phyloP scores from a whole-genome alignment of 768 basidiomycete species.

The Hericium coralloides region DNA sequence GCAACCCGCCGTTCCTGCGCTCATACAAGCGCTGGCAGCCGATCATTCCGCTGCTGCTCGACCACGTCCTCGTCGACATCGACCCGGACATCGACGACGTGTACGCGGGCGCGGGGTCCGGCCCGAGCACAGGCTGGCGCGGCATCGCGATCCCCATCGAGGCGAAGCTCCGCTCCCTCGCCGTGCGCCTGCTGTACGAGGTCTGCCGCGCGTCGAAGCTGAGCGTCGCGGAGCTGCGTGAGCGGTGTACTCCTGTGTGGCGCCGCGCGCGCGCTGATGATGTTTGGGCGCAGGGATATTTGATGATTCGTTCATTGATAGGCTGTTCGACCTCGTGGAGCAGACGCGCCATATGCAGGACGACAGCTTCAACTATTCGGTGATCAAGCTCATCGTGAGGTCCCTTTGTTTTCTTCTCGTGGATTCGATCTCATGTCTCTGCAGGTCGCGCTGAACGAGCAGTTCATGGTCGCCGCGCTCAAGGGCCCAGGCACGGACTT shows the following conservation, averaged over 20 bases:
- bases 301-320: slow-evolving; percentile 75
- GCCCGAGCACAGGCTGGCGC: slow-evolving; percentile 16
- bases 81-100: slow-evolving; percentile 60
- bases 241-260: slow-evolving; percentile 19
- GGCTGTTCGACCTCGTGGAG: slow-evolving; percentile 89
- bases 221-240: slow-evolving; percentile 69
- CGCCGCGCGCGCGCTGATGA: neutral
- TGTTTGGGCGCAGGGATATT: slow-evolving; percentile 51
- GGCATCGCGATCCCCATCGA: slow-evolving; percentile 62
- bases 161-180: slow-evolving; percentile 65
- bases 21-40: slow-evolving; percentile 79
- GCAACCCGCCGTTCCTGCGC: slow-evolving; percentile 60
- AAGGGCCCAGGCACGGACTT: slow-evolving; percentile 7
- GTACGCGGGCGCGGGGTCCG: slow-evolving; percentile 28
- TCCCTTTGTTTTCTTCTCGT: neutral
- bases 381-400: slow-evolving; percentile 88
- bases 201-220: slow-evolving; percentile 88
- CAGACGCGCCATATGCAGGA: slow-evolving; percentile 82
- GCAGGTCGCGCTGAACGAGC: slow-evolving; percentile 90
- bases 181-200: slow-evolving; percentile 78
- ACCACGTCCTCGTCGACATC: slow-evolving; percentile 73
- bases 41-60: slow-evolving; percentile 76
- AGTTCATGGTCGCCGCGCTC: slow-evolving; percentile 91
- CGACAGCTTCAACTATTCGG: slow-evolving; percentile 90
- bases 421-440: slow-evolving; percentile 5